These are phyloP conservation scores for Dentipellis sp. DNA, from an alignment of 768 basidiomycete species.

Conservation along the genomic window DNA sequence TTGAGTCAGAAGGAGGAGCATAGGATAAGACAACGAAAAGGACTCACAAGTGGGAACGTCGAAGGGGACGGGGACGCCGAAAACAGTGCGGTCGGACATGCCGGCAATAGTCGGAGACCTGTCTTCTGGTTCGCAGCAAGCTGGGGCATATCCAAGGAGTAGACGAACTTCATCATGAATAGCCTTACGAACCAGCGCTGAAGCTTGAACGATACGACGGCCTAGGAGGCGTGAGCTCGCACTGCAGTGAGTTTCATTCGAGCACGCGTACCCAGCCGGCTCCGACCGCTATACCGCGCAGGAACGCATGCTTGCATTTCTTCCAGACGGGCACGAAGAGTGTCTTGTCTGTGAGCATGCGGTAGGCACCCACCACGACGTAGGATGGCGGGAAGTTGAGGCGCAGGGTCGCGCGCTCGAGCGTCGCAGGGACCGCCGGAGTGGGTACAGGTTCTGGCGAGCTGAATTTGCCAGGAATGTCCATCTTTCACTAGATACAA, in stretches of 20 bases:
- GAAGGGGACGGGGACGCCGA: constrained; percentile 61
- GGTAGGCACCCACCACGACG: constrained; percentile 75
- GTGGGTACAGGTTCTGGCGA: too few relatives aligned
- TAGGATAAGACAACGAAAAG: not conserved
- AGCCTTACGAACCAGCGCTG: constrained; percentile 58
- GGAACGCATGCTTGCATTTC: constrained; percentile 72
- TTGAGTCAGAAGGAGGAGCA: constrained; percentile 6
- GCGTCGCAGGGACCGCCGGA: constrained; percentile 31
- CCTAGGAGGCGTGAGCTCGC: constrained; percentile 28
- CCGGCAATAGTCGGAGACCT: constrained; percentile 60
- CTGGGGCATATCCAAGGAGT: not conserved
- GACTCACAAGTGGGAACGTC: constrained; percentile 58
- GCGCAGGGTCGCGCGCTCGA: constrained; percentile 47
- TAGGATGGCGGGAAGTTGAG: constrained; percentile 79
- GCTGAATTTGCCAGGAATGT: too few relatives aligned
- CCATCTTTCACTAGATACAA: too few relatives aligned
- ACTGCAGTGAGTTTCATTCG: not conserved
- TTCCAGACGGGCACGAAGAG: constrained; percentile 74
- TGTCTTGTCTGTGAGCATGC: constrained; percentile 63
- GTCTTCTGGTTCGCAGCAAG: not conserved
- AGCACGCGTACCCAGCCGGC: constrained; percentile 49
- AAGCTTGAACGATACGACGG: constrained; percentile 57
- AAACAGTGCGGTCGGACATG: constrained; percentile 49
- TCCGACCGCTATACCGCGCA: constrained; percentile 62
- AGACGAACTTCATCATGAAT: constrained; percentile 52